phyloP scores from a whole-genome alignment of 2,329 filamentous ascomycete species.

The Blastomyces parvus region DNA sequence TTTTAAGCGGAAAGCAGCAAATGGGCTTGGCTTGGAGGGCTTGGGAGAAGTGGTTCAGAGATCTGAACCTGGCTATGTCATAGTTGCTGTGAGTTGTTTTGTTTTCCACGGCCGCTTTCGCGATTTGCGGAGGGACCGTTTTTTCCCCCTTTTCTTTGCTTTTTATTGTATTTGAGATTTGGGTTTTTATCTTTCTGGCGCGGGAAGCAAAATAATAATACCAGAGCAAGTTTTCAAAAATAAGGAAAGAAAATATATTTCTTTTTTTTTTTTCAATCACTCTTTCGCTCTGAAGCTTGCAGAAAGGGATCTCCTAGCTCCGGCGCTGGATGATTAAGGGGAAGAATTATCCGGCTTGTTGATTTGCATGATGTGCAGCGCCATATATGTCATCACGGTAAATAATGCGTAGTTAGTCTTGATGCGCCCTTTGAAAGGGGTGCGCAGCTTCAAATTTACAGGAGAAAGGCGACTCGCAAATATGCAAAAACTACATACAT shows the following conservation, averaged over 20 bases:
- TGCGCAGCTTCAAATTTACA: neutral
- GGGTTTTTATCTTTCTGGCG: neutral
- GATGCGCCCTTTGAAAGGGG: neutral
- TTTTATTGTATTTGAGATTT: no score
- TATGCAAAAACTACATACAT: neutral
- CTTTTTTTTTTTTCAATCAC: neutral
- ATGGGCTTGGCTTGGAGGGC: neutral
- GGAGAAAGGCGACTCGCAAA: no score
- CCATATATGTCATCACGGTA: neutral
- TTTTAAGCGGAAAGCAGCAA: neutral
- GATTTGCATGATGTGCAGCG: constrained; percentile 2
- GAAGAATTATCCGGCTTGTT: neutral
- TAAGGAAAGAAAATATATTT: neutral
- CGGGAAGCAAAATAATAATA: neutral
- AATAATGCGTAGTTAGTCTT: neutral
- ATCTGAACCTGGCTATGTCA: neutral
- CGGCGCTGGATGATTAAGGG: neutral
- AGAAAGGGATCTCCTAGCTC: neutral
- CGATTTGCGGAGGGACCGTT: neutral
- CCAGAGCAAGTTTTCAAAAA: neutral
- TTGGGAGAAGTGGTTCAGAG: neutral
- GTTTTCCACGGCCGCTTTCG: neutral
- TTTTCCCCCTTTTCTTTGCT: neutral
- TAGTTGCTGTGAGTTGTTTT: neutral
- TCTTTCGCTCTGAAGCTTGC: neutral